Evolutionary conservation across 2,329 filamentous ascomycete species (phyloP).

Genomic region (Madurella mycetomatis): DNA sequence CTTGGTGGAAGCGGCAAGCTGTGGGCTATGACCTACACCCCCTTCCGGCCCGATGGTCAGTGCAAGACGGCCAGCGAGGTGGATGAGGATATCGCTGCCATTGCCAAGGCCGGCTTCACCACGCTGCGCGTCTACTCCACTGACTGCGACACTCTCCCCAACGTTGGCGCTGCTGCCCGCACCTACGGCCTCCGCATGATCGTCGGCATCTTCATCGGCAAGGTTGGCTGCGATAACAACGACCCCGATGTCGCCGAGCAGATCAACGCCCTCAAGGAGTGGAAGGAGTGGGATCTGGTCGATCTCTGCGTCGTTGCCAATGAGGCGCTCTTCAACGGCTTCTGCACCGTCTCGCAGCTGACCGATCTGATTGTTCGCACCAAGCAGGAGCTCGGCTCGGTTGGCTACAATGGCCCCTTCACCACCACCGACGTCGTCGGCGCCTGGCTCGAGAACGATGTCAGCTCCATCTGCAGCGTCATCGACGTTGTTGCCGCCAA

Average conservation of each 20-base stretch:
- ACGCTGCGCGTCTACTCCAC: slow-evolving; percentile 82
- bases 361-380: slow-evolving; percentile 64
- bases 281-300: slow-evolving; percentile 71
- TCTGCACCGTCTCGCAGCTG: slow-evolving; percentile 61
- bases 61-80: slow-evolving; percentile 65
- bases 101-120: slow-evolving; percentile 63
- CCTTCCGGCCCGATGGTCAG: slow-evolving; percentile 55
- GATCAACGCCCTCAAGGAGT: slow-evolving; percentile 66
- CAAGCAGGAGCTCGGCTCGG: slow-evolving; percentile 56
- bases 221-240: slow-evolving; percentile 53
- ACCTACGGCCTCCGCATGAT: slow-evolving; percentile 71
- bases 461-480: slow-evolving; percentile 60
- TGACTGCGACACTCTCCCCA: slow-evolving; percentile 78
- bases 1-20: slow-evolving; percentile 47
- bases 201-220: slow-evolving; percentile 80
- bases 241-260: slow-evolving; percentile 64
- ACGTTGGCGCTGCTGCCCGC: slow-evolving; percentile 66
- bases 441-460: slow-evolving; percentile 64
- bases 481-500: slow-evolving; percentile 81
- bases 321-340: slow-evolving; percentile 77
- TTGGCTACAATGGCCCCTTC: slow-evolving; percentile 68
- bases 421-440: slow-evolving; percentile 85
- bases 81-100: slow-evolving; percentile 53
- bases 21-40: slow-evolving; percentile 77
- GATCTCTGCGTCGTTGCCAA: slow-evolving; percentile 84